phyloP scores from a whole-genome alignment of 257 asterid genomes.

The Penstemon davidsonii region DNA sequence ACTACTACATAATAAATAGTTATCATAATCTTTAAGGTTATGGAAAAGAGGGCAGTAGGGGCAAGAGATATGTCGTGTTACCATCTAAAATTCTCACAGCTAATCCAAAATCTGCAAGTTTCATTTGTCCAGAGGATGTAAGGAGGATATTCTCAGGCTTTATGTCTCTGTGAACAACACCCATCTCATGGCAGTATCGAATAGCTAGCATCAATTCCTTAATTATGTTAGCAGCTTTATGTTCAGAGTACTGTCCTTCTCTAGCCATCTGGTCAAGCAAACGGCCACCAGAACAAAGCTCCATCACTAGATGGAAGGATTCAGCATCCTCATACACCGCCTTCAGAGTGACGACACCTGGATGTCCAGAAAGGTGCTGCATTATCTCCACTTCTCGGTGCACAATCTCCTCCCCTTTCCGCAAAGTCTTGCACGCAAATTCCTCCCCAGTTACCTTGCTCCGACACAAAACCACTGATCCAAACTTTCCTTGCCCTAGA shows the following conservation, averaged over 20 bases:
- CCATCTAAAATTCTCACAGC: slow-evolving; percentile 82
- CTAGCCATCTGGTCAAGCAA: slow-evolving; percentile 83
- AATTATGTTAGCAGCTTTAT: slow-evolving; percentile 66
- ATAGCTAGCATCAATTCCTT: slow-evolving; percentile 80
- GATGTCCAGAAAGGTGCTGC: slow-evolving; percentile 95
- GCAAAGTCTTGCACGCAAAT: slow-evolving; percentile 80
- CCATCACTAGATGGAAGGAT: slow-evolving; percentile 81
- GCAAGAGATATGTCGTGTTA: slow-evolving; percentile 31
- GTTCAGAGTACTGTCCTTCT: slow-evolving; percentile 63
- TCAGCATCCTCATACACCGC: slow-evolving; percentile 84
- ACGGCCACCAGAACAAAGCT: slow-evolving; percentile 81
- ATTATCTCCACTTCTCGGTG: slow-evolving; percentile 93
- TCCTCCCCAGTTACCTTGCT: slow-evolving; percentile 67
- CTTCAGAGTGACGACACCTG: slow-evolving; percentile 73
- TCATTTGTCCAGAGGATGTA: slow-evolving; percentile 65
- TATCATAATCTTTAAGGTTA: too few species aligned
- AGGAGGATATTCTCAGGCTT: slow-evolving; percentile 92
- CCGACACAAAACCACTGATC: slow-evolving; percentile 68
- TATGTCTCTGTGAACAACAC: slow-evolving; percentile 86
- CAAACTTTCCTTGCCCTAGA: slow-evolving; percentile 78
- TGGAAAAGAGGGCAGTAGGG: neutral
- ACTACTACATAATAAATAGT: neutral
- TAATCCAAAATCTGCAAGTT: slow-evolving; percentile 87
- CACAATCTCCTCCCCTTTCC: slow-evolving; percentile 81
- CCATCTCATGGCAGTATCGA: slow-evolving; percentile 91